These are phyloP conservation scores for Periconia sp. DNA, from an alignment of 2,329 filamentous ascomycete genomes.

Conservation along the genomic window DNA sequence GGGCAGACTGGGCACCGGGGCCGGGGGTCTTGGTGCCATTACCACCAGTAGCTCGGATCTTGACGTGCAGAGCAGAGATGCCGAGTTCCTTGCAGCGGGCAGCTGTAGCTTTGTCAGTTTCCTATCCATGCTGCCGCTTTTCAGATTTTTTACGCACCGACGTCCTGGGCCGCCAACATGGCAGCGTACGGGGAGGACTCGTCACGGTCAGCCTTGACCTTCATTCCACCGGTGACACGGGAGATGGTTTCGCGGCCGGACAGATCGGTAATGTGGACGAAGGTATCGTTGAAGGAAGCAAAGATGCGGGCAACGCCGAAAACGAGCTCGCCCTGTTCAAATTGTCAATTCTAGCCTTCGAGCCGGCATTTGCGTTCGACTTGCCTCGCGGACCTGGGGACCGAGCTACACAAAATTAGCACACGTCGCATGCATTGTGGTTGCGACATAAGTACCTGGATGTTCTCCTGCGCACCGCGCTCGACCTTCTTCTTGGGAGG, in stretches of 20 bases:
- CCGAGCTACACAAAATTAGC: conserved; percentile 71
- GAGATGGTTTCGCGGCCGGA: conserved; percentile 98
- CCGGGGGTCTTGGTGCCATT: conserved; percentile 99
- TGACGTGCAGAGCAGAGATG: conserved; percentile 98
- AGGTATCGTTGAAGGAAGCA: conserved; percentile 72
- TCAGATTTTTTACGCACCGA: conserved; percentile 34
- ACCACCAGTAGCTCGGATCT: conserved; percentile 99
- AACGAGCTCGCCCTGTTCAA: conserved; percentile 80
- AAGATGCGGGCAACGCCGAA: conserved; percentile 99
- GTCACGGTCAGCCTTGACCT: conserved; percentile 96
- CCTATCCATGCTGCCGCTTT: not conserved
- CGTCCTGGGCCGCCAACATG: conserved; percentile 99
- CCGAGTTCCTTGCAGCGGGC: conserved; percentile 84
- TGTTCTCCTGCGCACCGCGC: conserved; percentile 88
- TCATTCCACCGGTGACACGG: conserved; percentile 99
- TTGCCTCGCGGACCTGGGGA: conserved; percentile 90
- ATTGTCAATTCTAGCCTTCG: conserved; percentile 25
- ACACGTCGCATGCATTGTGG: not conserved
- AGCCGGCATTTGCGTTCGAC: conserved; percentile 15
- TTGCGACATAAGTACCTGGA: conserved; percentile 49
- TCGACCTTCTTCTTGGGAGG: conserved; percentile 85
- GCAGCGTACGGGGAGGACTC: conserved; percentile 99
- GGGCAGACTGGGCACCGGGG: conserved; percentile 97
- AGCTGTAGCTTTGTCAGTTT: conserved; percentile 60
- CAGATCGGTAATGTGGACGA: conserved; percentile 95